Evolutionary conservation across 163 green algal species (phyloP), one percentile per base, ranked within the genome.

Genomic region (Botryococcus braunii): DNA sequence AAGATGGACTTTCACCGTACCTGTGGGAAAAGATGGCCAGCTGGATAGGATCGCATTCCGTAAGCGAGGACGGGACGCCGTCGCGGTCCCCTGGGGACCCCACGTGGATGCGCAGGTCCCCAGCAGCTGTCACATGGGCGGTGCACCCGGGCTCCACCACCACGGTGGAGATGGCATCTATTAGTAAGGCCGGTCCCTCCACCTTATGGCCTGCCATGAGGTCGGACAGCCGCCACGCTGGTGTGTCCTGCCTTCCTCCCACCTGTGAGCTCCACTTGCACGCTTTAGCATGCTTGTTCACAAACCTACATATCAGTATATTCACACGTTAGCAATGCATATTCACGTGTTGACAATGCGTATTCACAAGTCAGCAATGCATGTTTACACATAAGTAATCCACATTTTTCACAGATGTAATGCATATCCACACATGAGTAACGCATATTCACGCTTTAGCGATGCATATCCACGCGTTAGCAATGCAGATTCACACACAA

Each of bases 11-110:
- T n/a, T n/a, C n/a, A 23, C 38, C 36, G 65, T 6, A 62, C 66
- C 88, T 81, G 75, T 97, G 89, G n/a, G 71, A 86, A 77, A 96
- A 96, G 69, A 97, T 90, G 43, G 89, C 83, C 40, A 97, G 85
- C 65, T 89, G 84, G 46, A 97, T 91, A 31, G 91, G 91, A 76
- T 97, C 91, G 38, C 77, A 86, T 2, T 75, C 70, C 1, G 70
- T 77, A 41, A 41, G 23, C 4, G 55, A 6, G 25, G 2, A 39
- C 39, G 37, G 13, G n/a, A 36, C 1, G 35, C 39, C 8, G 32
- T 37, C 52, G 38, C 27, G 29, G 13, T 13, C 60, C 36, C 60
- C 8, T 58, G 23, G 9, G 50, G 37, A 13, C 41, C 31, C 34
- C 40, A 89, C 66, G 9, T 89, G 74, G 31, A 96, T 87, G 67